phyloP scores from a whole-genome alignment of 352 stramenopile genomes.

The Albugo laibachii region DNA sequence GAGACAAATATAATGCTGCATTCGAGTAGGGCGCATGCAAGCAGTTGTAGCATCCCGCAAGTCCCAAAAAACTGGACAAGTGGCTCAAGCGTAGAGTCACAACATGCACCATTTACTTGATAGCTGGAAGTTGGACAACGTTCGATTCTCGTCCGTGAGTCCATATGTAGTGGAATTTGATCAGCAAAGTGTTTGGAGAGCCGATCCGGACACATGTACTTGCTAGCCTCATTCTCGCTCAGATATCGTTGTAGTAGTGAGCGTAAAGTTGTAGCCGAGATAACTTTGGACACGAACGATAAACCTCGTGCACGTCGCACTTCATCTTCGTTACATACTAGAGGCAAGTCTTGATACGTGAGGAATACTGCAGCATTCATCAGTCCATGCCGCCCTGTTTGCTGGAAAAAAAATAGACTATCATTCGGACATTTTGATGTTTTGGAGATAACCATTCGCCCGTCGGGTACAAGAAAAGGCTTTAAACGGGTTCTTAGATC shows the following conservation, averaged over 20 bases:
- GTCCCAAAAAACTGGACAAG: conserved; percentile 55
- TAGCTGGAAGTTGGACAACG: not conserved
- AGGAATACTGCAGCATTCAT: conserved; percentile 59
- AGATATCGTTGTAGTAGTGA: conserved; percentile 21
- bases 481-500: conserved; percentile 37
- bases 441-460: conserved; percentile 23
- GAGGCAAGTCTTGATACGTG: conserved; percentile 40
- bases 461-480: conserved; percentile 51
- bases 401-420: conserved; percentile 53
- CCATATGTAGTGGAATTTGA: not conserved
- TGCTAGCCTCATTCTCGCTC: not conserved
- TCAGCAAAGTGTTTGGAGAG: conserved; percentile 1
- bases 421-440: conserved; percentile 22
- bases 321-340: conserved; percentile 15
- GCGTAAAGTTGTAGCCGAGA: conserved; percentile 38
- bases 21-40: conserved; percentile 70
- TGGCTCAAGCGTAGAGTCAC: conserved; percentile 44
- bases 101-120: conserved; percentile 12
- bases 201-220: conserved; percentile 15
- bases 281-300: conserved; percentile 38
- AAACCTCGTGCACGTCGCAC: conserved; percentile 37
- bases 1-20: conserved; percentile 74
- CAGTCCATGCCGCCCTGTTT: conserved; percentile 48
- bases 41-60: conserved; percentile 42
- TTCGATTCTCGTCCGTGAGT: no score